Percentiles rank a stretch among this genome's conserved stretches.
These are phyloP conservation scores for Kwoniella sp. DNA, from an alignment of 768 basidiomycete genomes.

Conservation along the genomic window DNA sequence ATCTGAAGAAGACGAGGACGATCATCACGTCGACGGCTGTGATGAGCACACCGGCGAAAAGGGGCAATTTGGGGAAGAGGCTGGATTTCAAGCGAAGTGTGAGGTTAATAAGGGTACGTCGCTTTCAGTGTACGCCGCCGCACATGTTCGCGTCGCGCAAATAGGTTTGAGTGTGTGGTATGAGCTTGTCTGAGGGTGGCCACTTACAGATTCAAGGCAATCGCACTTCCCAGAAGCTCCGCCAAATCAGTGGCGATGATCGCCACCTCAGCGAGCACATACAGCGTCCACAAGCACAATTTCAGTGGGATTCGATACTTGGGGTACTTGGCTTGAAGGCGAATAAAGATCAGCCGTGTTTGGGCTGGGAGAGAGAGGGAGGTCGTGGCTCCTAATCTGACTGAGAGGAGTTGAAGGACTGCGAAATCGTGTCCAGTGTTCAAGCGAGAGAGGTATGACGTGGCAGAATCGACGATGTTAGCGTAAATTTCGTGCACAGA, in stretches of 20 bases:
- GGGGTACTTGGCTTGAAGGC: conserved; percentile 50
- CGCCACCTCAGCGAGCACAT: conserved; percentile 64
- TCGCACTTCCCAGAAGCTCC: conserved; percentile 78
- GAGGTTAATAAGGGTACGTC: neutral
- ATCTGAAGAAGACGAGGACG: conserved; percentile 55
- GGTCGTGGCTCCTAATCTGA: conserved; percentile 67
- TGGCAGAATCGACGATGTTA: no score
- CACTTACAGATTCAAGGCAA: conserved; percentile 68
- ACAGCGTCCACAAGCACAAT: conserved; percentile 33
- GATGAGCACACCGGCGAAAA: conserved; percentile 56
- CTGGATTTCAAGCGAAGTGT: no score
- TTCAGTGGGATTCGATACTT: conserved; percentile 42
- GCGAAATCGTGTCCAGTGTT: conserved; percentile 3
- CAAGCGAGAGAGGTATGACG: neutral
- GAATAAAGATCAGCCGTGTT: conserved; percentile 43
- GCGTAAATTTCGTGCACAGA: no score
- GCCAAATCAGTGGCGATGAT: conserved; percentile 79
- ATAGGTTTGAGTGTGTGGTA: neutral
- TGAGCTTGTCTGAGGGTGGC: conserved; percentile 4
- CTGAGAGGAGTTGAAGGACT: conserved; percentile 79
- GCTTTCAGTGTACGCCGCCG: neutral
- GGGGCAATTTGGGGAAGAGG: conserved; percentile 54
- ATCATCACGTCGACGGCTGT: conserved; percentile 55
- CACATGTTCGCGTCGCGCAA: neutral
- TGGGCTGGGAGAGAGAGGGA: conserved; percentile 47